phyloP scores from a whole-genome alignment of 2,329 filamentous ascomycete species.

The Cryphonectria naterciae region DNA sequence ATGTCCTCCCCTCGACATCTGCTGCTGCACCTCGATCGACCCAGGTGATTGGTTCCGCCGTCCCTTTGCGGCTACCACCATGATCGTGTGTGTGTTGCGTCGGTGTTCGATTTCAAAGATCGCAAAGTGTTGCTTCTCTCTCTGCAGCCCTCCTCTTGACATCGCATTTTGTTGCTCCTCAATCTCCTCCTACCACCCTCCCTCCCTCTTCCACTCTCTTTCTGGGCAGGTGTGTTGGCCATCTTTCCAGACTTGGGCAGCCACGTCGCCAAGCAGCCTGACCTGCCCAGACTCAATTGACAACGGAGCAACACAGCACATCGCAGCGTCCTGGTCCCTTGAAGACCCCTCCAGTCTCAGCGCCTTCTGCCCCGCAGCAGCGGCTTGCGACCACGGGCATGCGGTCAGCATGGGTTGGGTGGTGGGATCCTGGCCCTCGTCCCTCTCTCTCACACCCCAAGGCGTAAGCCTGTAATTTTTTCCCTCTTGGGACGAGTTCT shows the following conservation, averaged over 20 bases:
- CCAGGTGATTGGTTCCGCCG: conserved; percentile 17
- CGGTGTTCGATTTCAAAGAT: conserved; percentile 8
- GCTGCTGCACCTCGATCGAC: neutral
- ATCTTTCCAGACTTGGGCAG: neutral
- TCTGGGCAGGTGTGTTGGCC: neutral
- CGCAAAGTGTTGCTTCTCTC: conserved; percentile 27
- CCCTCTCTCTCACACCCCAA: neutral
- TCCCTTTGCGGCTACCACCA: conserved; percentile 13
- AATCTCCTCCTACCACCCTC: neutral
- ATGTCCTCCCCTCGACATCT: neutral
- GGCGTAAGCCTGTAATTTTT: neutral
- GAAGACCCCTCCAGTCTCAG: neutral
- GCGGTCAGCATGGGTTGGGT: neutral
- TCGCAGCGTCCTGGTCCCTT: neutral
- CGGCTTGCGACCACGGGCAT: neutral
- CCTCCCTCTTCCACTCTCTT: neutral
- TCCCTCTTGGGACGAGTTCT: neutral
- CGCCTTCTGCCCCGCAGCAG: neutral
- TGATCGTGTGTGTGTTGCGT: neutral
- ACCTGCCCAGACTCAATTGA: neutral
- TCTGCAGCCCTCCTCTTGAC: neutral
- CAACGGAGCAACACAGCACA: neutral
- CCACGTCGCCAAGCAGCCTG: neutral
- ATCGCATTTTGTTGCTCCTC: neutral
- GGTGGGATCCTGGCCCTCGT: neutral